Percentiles rank a stretch among this genome's conserved stretches.
These are phyloP conservation scores for Fusarium paranaense DNA, from an alignment of 2,329 filamentous ascomycete species.

Conservation along the genomic window DNA sequence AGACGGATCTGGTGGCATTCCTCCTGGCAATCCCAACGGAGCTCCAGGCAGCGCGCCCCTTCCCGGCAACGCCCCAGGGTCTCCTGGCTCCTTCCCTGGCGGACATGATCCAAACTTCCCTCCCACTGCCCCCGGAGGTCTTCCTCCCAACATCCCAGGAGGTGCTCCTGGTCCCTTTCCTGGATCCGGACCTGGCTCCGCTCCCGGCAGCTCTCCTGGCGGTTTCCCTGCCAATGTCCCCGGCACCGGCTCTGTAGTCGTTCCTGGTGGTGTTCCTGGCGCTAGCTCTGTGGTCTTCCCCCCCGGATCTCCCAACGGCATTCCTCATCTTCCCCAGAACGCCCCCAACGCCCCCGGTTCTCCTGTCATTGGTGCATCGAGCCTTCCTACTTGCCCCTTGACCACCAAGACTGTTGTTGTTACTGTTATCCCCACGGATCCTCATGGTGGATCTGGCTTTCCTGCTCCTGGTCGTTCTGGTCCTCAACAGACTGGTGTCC, in stretches of 20 bases:
- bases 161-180: constrained; percentile 20
- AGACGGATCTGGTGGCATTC: constrained; percentile 20
- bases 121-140: constrained; percentile 18
- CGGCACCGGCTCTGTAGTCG: constrained; percentile 23
- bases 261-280: constrained; percentile 10
- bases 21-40: constrained; percentile 27
- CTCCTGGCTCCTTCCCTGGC: constrained; percentile 31
- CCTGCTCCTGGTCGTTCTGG: constrained; percentile 27
- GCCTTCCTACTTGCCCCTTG: constrained; percentile 54
- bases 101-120: constrained; percentile 14
- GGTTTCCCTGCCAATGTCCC: constrained; percentile 18
- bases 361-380: constrained; percentile 11
- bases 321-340: constrained; percentile 2
- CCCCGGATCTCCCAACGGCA: not conserved
- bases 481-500: constrained; percentile 32
- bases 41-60: constrained; percentile 22
- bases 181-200: constrained; percentile 6
- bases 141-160: constrained; percentile 20
- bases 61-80: constrained; percentile 24
- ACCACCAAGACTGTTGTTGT: constrained; percentile 61
- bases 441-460: constrained; percentile 37
- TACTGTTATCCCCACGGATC: constrained; percentile 55
- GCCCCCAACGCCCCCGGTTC: constrained; percentile 6
- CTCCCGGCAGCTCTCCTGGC: constrained; percentile 12
- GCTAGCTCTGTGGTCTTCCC: constrained; percentile 7